Evolutionary conservation across 257 asterid genomes (phyloP), one percentile per base, ranked within the genome.

Genomic region (Primulina eburnea): DNA sequence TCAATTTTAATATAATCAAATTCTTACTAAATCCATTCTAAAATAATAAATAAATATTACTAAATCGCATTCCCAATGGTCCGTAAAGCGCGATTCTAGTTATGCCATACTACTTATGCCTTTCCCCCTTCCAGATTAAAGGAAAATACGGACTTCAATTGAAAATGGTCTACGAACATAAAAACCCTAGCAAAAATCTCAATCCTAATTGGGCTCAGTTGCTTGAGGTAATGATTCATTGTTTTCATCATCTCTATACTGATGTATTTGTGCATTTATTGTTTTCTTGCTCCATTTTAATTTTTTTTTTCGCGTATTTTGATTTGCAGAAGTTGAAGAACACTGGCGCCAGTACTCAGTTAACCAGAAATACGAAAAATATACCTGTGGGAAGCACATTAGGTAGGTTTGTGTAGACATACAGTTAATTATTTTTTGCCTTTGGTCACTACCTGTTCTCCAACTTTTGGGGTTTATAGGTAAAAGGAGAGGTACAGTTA

Each of bases 201-300:
- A 90, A 93, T 72, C 99, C 99, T 37, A 93, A 93, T 75, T 93
- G 99, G 99, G 88, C 85, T 72, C 94, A 81, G 83, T 95, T 92
- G 47, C 89, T 81, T 73, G 81, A 89, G 84, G 98, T 89, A 75
- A 4, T 6, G 6, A 52, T 61, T 58, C 18, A 2, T 18, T 11
- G 57, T 8, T 40, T n/a, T 47, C 58, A 24, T 26, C 56, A 56
- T 60, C 40, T 10, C 9, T 38, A 16, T 69, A 7, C 62, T 29
- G 60, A 16, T 43, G 4, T 37, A 14, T 16, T 55, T 68, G 14
- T 71, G 40, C 58, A 26, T 18, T 21, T 64, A 20, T 64, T 24
- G 26, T 24, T 20, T 17, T 62, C 43, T 63, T 55, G 64, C 66
- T 67, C 38, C 26, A 17, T 73, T 55, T 77, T 60, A 29, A n/a